Conservation (phyloP, 352 stramenopile genomes). For the Phytophthora tubulina region DNA sequence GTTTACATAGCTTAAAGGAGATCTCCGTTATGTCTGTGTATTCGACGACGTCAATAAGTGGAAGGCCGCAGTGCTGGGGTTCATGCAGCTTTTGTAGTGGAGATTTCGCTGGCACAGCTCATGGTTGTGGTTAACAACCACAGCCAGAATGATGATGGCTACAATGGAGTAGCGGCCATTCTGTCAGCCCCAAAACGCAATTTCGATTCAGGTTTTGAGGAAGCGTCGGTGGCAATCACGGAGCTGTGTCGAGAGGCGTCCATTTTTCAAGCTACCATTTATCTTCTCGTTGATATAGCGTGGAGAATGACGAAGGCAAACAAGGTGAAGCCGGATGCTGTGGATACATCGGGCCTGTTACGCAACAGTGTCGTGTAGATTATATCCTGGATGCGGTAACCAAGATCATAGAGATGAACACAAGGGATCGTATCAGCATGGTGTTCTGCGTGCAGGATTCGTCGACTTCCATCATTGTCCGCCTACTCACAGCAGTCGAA, state of each 20-base stretch:
- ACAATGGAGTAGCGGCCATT: constrained; percentile 46
- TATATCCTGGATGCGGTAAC: constrained; percentile 75
- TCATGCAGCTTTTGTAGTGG: constrained; percentile 78
- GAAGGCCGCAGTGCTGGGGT: constrained; percentile 43
- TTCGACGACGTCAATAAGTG: no score
- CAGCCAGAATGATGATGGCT: constrained; percentile 42
- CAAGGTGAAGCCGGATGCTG: constrained; percentile 34
- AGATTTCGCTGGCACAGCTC: constrained; percentile 77
- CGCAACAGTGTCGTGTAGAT: constrained; percentile 51
- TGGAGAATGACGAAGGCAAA: constrained; percentile 38
- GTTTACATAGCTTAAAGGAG: constrained; percentile 71
- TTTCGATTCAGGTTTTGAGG: constrained; percentile 73
- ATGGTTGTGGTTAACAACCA: constrained; percentile 58
- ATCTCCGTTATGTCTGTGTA: constrained; percentile 80
- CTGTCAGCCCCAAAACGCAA: constrained; percentile 60
- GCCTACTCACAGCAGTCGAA: constrained; percentile 66
- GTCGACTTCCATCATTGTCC: constrained; percentile 62
- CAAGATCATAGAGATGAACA: constrained; percentile 87
- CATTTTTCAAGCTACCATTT: constrained; percentile 88
- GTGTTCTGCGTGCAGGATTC: constrained; percentile 74
- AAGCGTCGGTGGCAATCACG: constrained; percentile 80
- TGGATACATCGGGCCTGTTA: constrained; percentile 31
- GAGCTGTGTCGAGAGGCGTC: constrained; percentile 78
- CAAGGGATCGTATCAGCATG: constrained; percentile 76
- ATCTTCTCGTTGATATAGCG: constrained; percentile 69